A percentile compares a stretch with the other conserved stretches of the same genome.
Conservation (phyloP, 2,329 filamentous ascomycete species). For the Rhinocladiella similis region DNA sequence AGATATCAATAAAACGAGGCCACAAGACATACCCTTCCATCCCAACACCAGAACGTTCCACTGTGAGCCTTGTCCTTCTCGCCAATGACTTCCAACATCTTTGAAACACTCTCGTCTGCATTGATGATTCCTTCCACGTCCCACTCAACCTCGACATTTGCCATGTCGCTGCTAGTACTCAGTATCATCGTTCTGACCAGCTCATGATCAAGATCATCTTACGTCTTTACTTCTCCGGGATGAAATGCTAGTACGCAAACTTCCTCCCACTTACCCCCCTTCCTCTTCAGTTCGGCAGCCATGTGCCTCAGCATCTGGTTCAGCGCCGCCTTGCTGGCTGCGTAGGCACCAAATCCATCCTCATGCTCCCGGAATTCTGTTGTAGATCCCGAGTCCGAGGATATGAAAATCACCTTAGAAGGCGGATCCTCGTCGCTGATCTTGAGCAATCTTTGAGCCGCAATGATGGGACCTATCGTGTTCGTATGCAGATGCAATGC, state of each 20-base stretch:
- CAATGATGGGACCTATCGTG: slow-evolving; percentile 60
- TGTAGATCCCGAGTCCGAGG: slow-evolving; percentile 57
- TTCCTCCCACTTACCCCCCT: slow-evolving; percentile 40
- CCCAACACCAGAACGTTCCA: slow-evolving; percentile 59
- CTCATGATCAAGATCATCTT: slow-evolving; percentile 15
- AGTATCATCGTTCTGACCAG: too few relatives aligned
- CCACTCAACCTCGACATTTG: slow-evolving; percentile 53
- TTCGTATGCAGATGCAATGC: slow-evolving; percentile 58
- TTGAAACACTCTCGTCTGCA: slow-evolving; percentile 50
- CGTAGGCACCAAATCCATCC: slow-evolving; percentile 60
- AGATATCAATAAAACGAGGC: background rate
- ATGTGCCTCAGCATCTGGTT: slow-evolving; percentile 59
- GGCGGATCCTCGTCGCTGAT: slow-evolving; percentile 47
- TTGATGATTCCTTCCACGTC: slow-evolving; percentile 55
- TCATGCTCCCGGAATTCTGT: slow-evolving; percentile 54
- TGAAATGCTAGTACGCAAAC: slow-evolving; percentile 53
- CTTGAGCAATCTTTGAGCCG: slow-evolving; percentile 54
- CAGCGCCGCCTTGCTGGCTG: slow-evolving; percentile 57
- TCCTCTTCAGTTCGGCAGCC: slow-evolving; percentile 55
- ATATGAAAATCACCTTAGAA: slow-evolving; percentile 57
- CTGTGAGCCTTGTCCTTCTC: slow-evolving; percentile 49
- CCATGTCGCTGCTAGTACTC: slow-evolving; percentile 48
- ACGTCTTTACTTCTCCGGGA: slow-evolving; percentile 58
- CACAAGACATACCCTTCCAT: slow-evolving; percentile 46
- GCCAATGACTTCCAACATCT: slow-evolving; percentile 53